Evolutionary conservation across 2,329 filamentous ascomycete genomes (phyloP), one percentile per base, ranked within the genome.

Genomic region (Colletotrichum lupini): DNA sequence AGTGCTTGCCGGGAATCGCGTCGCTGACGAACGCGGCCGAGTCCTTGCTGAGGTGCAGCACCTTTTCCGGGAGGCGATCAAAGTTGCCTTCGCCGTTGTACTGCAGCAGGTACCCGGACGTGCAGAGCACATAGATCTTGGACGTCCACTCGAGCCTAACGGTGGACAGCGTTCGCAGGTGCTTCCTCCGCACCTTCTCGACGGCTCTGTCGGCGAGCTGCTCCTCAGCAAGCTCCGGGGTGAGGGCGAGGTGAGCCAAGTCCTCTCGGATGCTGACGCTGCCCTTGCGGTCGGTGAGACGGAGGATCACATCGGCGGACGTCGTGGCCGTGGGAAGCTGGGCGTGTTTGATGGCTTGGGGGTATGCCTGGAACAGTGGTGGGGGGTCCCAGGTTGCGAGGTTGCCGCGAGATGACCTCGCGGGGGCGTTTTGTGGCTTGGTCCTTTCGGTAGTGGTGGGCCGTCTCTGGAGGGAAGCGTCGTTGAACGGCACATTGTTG

Each of bases 361-460:
- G 93, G 80, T 95, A 97, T 14, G 94, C 95, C 80, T 97, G 93
- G 81, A 95, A 97, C 14, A 98, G 84, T 2, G 95, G 94, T 7
- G 94, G 94, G 19, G 92, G 89, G 68, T 90, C 88, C 92, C 92
- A 94, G 14, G 83, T 81, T 4, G 83, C 81, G 28, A 86, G 75
- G 4, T 81, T 78, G 32, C 81, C 82, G 68, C 81, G 78, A 4
- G 73, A 63, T 19, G 74, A 66, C 56, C 70, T 76, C 30, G 56
- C 46, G 52, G 64, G 58, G 14, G 35, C 24, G 22, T 58, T 46
- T 16, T 73, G 67, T 28, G 72, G 30, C 53, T 58, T 75, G 30
- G 63, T 12, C 55, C 65, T 66, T 24, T 67, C 68, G n/a, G 70
- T 67, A 22, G 55, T 73, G 28, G 61, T 70, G 9, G 72, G 59